Evolutionary conservation across 257 asterid species (phyloP), one percentile per base, ranked within the genome.

Genomic region (Nicotiana noctiflora): DNA sequence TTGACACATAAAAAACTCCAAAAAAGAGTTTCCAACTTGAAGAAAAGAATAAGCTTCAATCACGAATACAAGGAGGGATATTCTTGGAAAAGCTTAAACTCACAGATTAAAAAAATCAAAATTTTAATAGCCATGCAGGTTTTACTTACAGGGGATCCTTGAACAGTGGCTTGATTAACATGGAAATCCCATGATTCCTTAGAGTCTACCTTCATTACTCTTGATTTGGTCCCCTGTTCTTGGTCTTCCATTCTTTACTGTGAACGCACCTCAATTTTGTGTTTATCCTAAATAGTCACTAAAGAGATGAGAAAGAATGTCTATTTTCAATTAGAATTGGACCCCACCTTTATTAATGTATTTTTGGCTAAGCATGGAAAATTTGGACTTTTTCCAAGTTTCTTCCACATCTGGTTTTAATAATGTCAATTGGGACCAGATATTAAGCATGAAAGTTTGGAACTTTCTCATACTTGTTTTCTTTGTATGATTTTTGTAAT

Each of bases 141-240:
- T 37, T 46, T n/a, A 82, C 91, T 86, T 82, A 89, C 91, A 17
- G 90, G 91, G 66, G 21, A 77, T 51, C 86, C 88, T 61, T 81
- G 86, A 51, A 63, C n/a, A 1, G 72, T 84, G 14, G 94, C 90
- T 75, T 87, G 85, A 53, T 87, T 83, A 10, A 88, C 57, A 75
- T 84, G 76, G 55, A 79, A 79, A 62, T 89, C 86, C 92, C 94
- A 89, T 56, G 92, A 81, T 63, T 67, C 81, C 81, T 66, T 72
- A 61, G 66, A 84, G 60, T 88, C 84, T 9, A 89, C 87, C 55
- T 83, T 83, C 9, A 68, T 67, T 65, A 89, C 90, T 81, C 80
- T 83, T 27, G 87, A 81, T 57, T 78, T 19, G 5, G 18, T 40
- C 40, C 40, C 74, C 46, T 87, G 88, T 37, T 81, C 79, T 5